Conservation (phyloP, 2,329 filamentous ascomycete genomes). For the Trichoderma atrobrunneum region DNA sequence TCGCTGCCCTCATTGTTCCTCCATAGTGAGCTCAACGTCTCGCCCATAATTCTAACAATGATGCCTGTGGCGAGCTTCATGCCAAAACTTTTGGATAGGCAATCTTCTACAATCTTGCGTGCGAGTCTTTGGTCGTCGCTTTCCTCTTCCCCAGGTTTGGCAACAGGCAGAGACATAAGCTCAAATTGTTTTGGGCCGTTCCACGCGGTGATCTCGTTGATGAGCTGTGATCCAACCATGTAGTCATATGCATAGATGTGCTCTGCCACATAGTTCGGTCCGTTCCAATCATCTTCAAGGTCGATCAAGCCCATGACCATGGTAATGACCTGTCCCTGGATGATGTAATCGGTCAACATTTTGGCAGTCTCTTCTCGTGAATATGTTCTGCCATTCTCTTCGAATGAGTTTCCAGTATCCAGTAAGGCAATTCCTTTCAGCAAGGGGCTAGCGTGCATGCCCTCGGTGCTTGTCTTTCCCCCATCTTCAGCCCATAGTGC, state of each 20-base stretch:
- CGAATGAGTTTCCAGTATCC: slow-evolving; percentile 24
- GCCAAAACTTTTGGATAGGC: slow-evolving; percentile 48
- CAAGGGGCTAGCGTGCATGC: slow-evolving; percentile 48
- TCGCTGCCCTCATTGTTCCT: slow-evolving; percentile 49
- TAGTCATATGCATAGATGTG: slow-evolving; percentile 51
- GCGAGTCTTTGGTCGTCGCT: slow-evolving; percentile 45
- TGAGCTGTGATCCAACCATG: slow-evolving; percentile 49
- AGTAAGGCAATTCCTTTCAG: slow-evolving; percentile 43
- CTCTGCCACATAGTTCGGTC: slow-evolving; percentile 48
- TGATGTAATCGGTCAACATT: slow-evolving; percentile 55
- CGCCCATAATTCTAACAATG: slow-evolving; percentile 47
- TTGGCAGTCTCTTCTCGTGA: slow-evolving; percentile 38
- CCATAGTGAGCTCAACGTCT: slow-evolving; percentile 54
- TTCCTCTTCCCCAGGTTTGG: slow-evolving; percentile 35
- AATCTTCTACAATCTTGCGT: slow-evolving; percentile 49
- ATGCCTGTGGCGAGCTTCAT: slow-evolving; percentile 57
- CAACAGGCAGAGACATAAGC: slow-evolving; percentile 41
- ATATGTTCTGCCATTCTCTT: slow-evolving; percentile 29
- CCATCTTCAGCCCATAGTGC: slow-evolving; percentile 45
- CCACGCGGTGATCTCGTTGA: slow-evolving; percentile 53
- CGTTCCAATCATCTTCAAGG: slow-evolving; percentile 50
- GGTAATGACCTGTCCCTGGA: slow-evolving; percentile 52
- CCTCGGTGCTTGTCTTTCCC: slow-evolving; percentile 48
- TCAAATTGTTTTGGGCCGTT: slow-evolving; percentile 48
- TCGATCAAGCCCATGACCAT: slow-evolving; percentile 53